Evolutionary conservation across 208 protist genomes (phyloP).

Genomic region (Balamuthia mandrillaris): DNA sequence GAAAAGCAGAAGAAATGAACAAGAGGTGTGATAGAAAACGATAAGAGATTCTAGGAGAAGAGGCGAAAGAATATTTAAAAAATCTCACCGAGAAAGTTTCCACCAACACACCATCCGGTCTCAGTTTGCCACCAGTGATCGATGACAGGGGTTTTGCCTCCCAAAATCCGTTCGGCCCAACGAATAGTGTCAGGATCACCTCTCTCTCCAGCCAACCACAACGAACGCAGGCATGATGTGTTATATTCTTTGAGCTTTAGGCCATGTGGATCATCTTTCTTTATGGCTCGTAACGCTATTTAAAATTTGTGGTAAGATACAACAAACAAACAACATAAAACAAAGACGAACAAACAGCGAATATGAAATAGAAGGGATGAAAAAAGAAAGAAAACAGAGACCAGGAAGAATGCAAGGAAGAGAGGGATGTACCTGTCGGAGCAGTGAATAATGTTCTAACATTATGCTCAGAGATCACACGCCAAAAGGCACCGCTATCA

Average conservation of each 20-base stretch:
- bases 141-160: neutral
- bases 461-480: slow-evolving; percentile 46
- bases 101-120: slow-evolving; percentile 38
- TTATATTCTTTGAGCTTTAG: neutral
- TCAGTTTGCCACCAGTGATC: slow-evolving; percentile 53
- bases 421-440: too few relatives aligned
- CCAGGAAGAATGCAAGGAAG: too few relatives aligned
- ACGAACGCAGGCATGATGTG: neutral
- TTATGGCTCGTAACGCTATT: slow-evolving; percentile 16
- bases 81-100: neutral
- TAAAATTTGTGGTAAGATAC: neutral
- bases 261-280: slow-evolving; percentile 40
- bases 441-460: slow-evolving; percentile 53
- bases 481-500: slow-evolving; percentile 53
- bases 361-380: neutral
- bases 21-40: neutral
- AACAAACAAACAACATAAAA: neutral
- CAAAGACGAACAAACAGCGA: neutral
- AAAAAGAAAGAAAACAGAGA: too few relatives aligned
- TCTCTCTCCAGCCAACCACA: slow-evolving; percentile 50
- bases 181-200: slow-evolving; percentile 14
- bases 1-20: neutral
- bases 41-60: neutral
- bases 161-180: slow-evolving; percentile 4
- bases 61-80: neutral